Evolutionary conservation across 257 asterid genomes (phyloP).

Genomic region (Solanum chiquidenum): DNA sequence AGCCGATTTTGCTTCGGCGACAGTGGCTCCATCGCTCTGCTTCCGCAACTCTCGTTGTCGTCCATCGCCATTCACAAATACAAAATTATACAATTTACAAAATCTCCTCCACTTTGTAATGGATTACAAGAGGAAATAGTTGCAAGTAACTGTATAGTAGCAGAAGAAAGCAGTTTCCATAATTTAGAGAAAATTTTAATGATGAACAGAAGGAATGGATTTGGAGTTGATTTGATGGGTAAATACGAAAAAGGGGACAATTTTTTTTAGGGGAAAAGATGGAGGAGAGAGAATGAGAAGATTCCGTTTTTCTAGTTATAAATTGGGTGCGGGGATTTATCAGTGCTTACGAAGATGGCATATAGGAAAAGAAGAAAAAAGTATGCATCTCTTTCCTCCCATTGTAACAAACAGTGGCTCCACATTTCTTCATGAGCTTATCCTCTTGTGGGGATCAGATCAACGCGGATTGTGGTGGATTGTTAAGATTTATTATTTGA

Average conservation of each 20-base stretch:
- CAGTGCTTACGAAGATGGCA: conserved; percentile 3
- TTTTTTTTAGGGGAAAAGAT: neutral
- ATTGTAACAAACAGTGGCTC: neutral
- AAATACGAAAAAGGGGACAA: neutral
- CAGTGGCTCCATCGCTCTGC: conserved; percentile 27
- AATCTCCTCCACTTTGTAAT: neutral
- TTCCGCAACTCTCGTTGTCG: conserved; percentile 43
- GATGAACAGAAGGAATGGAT: neutral
- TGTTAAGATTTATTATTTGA: neutral
- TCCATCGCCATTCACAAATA: conserved; percentile 16
- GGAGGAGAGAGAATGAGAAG: neutral
- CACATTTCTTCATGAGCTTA: neutral
- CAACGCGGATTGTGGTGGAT: neutral
- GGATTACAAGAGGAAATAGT: neutral
- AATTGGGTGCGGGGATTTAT: neutral
- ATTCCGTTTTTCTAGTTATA: conserved; percentile 1
- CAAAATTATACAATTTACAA: neutral
- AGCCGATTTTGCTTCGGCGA: conserved; percentile 29
- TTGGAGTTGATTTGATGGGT: neutral
- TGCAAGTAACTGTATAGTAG: neutral
- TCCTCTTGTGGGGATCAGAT: neutral
- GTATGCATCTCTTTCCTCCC: neutral
- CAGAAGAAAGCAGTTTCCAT: neutral
- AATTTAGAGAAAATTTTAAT: neutral
- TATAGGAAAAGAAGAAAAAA: neutral